Conservation (phyloP, 208 protist species). For the Trypanosoma cruzi region DNA sequence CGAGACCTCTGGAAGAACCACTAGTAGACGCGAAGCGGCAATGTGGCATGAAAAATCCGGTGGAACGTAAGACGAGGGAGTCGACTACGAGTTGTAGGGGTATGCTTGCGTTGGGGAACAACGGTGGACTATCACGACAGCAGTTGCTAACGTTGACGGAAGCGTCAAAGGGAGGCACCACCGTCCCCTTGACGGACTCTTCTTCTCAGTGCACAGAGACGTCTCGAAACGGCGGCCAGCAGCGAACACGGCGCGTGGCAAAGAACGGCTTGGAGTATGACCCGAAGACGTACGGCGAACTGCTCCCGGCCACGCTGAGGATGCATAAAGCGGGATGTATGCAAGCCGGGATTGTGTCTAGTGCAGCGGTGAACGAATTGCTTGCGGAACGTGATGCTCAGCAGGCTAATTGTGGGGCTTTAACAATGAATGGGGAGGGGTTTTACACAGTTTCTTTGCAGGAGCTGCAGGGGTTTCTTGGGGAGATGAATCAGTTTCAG, state of each 20-base stretch:
- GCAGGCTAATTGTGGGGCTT: not conserved
- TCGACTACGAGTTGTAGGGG: not conserved
- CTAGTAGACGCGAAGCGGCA: not conserved
- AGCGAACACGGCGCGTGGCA: not conserved
- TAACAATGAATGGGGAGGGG: not conserved
- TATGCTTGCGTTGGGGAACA: not conserved
- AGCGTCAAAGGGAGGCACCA: not conserved
- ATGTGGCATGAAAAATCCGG: not conserved
- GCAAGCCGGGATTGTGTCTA: not conserved
- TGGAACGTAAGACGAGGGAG: not conserved
- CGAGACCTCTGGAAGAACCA: not conserved
- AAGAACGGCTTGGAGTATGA: not conserved
- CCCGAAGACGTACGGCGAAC: conserved; percentile 1
- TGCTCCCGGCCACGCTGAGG: conserved; percentile 26
- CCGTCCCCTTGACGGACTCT: not conserved
- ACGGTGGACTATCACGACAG: not conserved
- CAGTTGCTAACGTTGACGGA: not conserved
- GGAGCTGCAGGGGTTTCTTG: conserved; percentile 19
- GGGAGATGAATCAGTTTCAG: conserved; percentile 14
- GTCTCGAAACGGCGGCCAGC: not conserved
- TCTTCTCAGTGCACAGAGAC: not conserved
- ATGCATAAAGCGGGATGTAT: conserved; percentile 6
- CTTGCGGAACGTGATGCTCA: conserved; percentile 15
- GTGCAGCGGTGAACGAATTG: conserved; percentile 11
- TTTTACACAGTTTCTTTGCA: not conserved